Percentiles rank a stretch among this genome's conserved stretches.
phyloP scores from a whole-genome alignment of 2,329 filamentous ascomycete genomes.

The Cadophora gregata region DNA sequence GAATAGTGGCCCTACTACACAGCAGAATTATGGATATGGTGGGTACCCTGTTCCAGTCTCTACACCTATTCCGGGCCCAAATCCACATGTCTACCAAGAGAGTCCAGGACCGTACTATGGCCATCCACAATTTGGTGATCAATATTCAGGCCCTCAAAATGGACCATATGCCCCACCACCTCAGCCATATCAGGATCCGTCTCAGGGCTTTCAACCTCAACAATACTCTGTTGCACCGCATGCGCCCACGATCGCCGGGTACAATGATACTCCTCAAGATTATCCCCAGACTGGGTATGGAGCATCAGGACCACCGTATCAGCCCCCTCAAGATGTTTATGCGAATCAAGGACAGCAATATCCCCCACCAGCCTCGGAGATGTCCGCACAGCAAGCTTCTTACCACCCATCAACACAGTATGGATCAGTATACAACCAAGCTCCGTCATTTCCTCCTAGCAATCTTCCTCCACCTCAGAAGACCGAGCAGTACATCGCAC shows the following conservation, averaged over 20 bases:
- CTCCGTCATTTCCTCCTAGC: constrained; percentile 39
- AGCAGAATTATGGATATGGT: constrained; percentile 45
- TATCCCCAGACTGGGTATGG: constrained; percentile 41
- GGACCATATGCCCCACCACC: constrained; percentile 41
- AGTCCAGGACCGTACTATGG: constrained; percentile 45
- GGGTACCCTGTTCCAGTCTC: constrained; percentile 40
- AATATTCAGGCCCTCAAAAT: constrained; percentile 42
- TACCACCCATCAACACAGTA: constrained; percentile 36
- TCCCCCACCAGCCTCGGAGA: constrained; percentile 31
- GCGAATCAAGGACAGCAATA: constrained; percentile 33
- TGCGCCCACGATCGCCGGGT: constrained; percentile 31
- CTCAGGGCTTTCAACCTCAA: constrained; percentile 35
- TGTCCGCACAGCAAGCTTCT: constrained; percentile 28
- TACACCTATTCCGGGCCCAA: constrained; percentile 32
- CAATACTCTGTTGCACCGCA: constrained; percentile 39
- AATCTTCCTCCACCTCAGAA: constrained; percentile 41
- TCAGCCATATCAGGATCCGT: constrained; percentile 36
- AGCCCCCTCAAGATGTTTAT: constrained; percentile 31
- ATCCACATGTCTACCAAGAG: constrained; percentile 40
- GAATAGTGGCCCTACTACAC: constrained; percentile 41
- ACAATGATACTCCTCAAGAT: constrained; percentile 34
- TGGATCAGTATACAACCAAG: constrained; percentile 33
- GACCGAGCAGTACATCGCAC: constrained; percentile 52
- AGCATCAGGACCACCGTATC: constrained; percentile 33
- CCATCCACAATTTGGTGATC: constrained; percentile 44